phyloP scores from a whole-genome alignment of 1,284 basidiomycete genomes.

The Anthracocystis setariae region DNA sequence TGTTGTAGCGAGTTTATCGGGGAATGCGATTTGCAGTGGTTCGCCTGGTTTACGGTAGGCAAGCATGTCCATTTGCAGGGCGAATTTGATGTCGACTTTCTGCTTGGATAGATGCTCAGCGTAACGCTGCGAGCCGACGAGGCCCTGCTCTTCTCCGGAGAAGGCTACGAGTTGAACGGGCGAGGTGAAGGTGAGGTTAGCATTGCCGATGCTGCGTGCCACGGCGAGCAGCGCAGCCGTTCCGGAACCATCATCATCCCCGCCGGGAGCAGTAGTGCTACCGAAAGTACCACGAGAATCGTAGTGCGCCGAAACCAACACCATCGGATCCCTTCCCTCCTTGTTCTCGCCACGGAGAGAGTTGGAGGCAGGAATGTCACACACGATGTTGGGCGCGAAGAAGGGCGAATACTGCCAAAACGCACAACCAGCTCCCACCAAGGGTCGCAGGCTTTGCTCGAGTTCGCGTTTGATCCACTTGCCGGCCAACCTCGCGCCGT shows the following conservation, averaged over 20 bases:
- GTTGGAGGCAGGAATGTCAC: constrained; percentile 17
- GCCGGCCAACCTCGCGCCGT: constrained; percentile 37
- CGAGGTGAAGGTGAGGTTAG: constrained; percentile 30
- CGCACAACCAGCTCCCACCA: constrained; percentile 30
- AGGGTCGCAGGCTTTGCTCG: constrained; percentile 8
- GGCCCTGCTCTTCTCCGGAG: constrained; percentile 67
- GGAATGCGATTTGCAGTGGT: constrained; percentile 65
- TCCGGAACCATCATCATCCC: constrained; percentile 58
- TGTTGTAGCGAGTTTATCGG: constrained; percentile 59
- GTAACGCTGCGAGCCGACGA: constrained; percentile 51
- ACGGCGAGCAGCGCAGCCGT: constrained; percentile 61
- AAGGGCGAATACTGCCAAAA: constrained; percentile 37
- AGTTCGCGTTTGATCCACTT: constrained; percentile 46
- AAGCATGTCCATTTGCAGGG: constrained; percentile 62
- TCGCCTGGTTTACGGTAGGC: constrained; percentile 61
- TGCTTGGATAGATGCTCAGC: constrained; percentile 19
- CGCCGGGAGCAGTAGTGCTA: constrained; percentile 59
- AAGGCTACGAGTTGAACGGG: constrained; percentile 66
- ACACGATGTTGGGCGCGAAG: constrained; percentile 55
- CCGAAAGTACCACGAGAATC: constrained; percentile 63
- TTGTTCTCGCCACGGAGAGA: neutral
- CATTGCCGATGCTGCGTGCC: constrained; percentile 48
- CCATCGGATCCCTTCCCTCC: constrained; percentile 27
- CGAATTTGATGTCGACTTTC: constrained; percentile 22
- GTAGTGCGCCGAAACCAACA: constrained; percentile 64